Evolutionary conservation across 495 filamentous ascomycete species (phyloP).

Genomic region (Aspergillus taichungensis): DNA sequence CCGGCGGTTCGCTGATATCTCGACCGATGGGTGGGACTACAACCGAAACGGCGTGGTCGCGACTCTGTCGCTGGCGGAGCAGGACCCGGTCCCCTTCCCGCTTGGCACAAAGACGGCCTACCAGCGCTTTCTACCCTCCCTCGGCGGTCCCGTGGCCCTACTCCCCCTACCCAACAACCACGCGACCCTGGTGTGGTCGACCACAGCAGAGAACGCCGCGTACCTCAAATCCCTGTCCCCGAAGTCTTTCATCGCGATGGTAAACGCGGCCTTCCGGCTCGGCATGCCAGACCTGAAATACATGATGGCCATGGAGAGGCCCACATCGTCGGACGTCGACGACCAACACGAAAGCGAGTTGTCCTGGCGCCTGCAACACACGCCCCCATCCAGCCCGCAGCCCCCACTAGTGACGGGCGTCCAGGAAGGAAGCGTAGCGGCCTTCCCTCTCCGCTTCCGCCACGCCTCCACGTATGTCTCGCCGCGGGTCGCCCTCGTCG

Average conservation of each 20-base stretch:
- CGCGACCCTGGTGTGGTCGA: slow-evolving; percentile 89
- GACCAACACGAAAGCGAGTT: slow-evolving; percentile 60
- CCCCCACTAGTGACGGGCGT: slow-evolving; percentile 55
- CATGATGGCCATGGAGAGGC: slow-evolving; percentile 53
- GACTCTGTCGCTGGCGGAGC: slow-evolving; percentile 61
- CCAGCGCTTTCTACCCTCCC: slow-evolving; percentile 85
- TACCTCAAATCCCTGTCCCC: slow-evolving; percentile 65
- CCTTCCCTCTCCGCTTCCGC: slow-evolving; percentile 82
- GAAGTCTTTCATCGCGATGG: slow-evolving; percentile 71
- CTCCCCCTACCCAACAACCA: slow-evolving; percentile 77
- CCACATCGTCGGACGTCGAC: slow-evolving; percentile 14
- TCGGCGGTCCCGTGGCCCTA: slow-evolving; percentile 74
- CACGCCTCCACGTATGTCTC: slow-evolving; percentile 89
- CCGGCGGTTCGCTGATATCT: slow-evolving; percentile 77
- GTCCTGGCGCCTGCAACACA: slow-evolving; percentile 70
- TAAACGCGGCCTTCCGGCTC: slow-evolving; percentile 90
- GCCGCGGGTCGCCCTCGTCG: slow-evolving; percentile 78
- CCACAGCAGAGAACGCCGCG: slow-evolving; percentile 66
- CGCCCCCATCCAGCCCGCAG: slow-evolving; percentile 39
- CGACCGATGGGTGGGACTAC: slow-evolving; percentile 88
- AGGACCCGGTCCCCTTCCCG: slow-evolving; percentile 17
- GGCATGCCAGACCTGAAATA: slow-evolving; percentile 68
- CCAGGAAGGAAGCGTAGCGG: slow-evolving; percentile 74
- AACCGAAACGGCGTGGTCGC: slow-evolving; percentile 83
- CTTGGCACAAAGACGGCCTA: slow-evolving; percentile 63